Conservation (phyloP, 2,329 filamentous ascomycete species). For the Pyrenophora graminea region DNA sequence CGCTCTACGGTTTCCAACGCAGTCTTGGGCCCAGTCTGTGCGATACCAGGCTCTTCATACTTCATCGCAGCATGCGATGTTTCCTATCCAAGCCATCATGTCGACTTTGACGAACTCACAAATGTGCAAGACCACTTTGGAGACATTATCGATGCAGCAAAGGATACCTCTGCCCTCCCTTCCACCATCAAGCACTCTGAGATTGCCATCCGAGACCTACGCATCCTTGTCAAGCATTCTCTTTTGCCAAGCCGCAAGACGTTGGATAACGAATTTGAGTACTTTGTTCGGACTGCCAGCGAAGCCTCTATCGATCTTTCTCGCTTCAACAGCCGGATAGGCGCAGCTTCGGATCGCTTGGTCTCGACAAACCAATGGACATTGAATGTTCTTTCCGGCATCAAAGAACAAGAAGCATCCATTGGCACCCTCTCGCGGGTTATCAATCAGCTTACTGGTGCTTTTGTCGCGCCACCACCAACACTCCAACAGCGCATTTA, state of each 20-base stretch:
- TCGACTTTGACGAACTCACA: conserved; percentile 76
- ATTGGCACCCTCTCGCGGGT: conserved; percentile 49
- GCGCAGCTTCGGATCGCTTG: conserved; percentile 72
- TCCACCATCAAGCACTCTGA: conserved; percentile 80
- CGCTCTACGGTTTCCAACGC: conserved; percentile 67
- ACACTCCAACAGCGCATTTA: conserved; percentile 59
- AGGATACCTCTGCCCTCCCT: conserved; percentile 68
- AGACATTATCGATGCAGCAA: conserved; percentile 70
- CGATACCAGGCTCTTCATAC: conserved; percentile 66
- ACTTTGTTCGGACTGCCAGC: conserved; percentile 72
- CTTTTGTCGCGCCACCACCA: conserved; percentile 55
- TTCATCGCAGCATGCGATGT: conserved; percentile 66
- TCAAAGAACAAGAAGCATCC: conserved; percentile 53
- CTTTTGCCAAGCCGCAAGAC: conserved; percentile 69
- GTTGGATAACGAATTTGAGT: conserved; percentile 74
- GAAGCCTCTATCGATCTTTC: conserved; percentile 69
- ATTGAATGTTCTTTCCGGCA: conserved; percentile 66
- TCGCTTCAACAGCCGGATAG: conserved; percentile 76
- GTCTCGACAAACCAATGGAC: conserved; percentile 79
- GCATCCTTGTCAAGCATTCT: conserved; percentile 72
- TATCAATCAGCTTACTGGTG: conserved; percentile 56
- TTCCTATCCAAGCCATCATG: conserved; percentile 7
- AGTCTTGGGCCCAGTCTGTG: conserved; percentile 70
- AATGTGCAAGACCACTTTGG: conserved; percentile 76
- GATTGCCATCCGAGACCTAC: conserved; percentile 72